Conservation (phyloP, 257 asterid genomes). For the Petrea volubilis region DNA sequence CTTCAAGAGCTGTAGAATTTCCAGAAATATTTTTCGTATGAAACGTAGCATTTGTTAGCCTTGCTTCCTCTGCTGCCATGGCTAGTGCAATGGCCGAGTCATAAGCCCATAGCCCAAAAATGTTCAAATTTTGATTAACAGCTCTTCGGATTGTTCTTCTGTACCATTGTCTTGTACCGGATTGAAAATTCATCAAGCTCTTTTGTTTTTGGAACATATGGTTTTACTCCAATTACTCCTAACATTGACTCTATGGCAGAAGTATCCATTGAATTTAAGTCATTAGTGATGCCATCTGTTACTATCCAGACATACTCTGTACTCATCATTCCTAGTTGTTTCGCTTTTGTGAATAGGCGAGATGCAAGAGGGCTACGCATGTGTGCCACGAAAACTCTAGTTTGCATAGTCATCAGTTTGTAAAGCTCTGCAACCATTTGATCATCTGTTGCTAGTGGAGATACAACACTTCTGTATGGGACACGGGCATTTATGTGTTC, state of each 20-base stretch:
- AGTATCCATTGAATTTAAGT: neutral
- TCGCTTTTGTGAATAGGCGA: slow-evolving; percentile 28
- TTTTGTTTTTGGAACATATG: slow-evolving; percentile 11
- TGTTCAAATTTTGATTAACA: neutral
- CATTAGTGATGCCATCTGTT: slow-evolving; percentile 29
- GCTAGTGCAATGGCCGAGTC: slow-evolving; percentile 29
- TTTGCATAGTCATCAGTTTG: slow-evolving; percentile 27
- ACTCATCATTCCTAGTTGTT: slow-evolving; percentile 28
- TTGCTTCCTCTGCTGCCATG: slow-evolving; percentile 32
- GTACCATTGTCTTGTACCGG: neutral
- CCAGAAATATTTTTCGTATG: slow-evolving; percentile 6
- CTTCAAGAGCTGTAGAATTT: slow-evolving; percentile 27
- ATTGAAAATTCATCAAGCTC: neutral
- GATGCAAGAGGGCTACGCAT: slow-evolving; percentile 26
- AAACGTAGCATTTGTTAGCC: slow-evolving; percentile 1
- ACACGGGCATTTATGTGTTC: slow-evolving; percentile 2
- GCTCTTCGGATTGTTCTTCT: neutral
- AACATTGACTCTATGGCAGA: slow-evolving; percentile 9
- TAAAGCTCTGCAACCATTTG: slow-evolving; percentile 20
- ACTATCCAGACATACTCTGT: slow-evolving; percentile 34
- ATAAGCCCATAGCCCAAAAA: slow-evolving; percentile 18
- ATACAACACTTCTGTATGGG: neutral
- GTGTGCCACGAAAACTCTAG: slow-evolving; percentile 30
- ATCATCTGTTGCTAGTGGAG: slow-evolving; percentile 26
- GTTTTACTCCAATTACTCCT: slow-evolving; percentile 25